Base-by-base conservation (phyloP, 2,329 filamentous ascomycete genomes). In the Diplocarpon mali region DNA sequence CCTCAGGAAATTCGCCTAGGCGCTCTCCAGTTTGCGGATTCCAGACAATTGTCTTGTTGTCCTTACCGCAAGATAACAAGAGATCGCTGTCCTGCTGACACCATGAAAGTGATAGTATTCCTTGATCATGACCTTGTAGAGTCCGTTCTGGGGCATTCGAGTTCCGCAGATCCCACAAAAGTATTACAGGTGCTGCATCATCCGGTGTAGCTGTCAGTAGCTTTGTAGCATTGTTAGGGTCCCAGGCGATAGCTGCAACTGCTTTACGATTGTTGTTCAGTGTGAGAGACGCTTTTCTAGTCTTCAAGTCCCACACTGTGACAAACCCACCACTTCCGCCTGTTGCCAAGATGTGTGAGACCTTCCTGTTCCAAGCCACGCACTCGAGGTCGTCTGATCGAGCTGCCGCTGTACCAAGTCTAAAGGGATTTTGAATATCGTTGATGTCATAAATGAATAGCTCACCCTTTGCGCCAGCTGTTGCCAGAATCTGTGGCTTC, bases 221-320 rank as follows among this genome's bases (percentile, higher is more conserved):
- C 71, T 92, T 93, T 1, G 93, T 98, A 37, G 90, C 83, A 67
- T 86, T 90, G 59, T 92, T 86, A 1, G 92, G 93, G 59, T 98
- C 92, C 92, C 92, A 98, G 11, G 89, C 89, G 57, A 98, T 87
- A 48, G 93, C 83, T 65, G 89, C 95, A 59, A 96, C 88, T 43
- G 89, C 75, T 68, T 95, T 98, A 51, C 92, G 80, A 61, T 86
- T 92, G 61, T 85, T 85, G 71, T 95, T 98, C 53, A 98, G 72
- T 30, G 89, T 95, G 65, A 98, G 70, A 45, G 89, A 95, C 57
- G 95, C 88, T 69, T 95, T 95, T 76, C 95, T 96, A 11, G 86
- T 88, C 71, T 95, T 95, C 53, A 96, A 75, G 67, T 98, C 92
- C 92, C 92, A 98, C 14, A 98, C 90, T 2, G 92, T 96, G 30